These are phyloP conservation scores for Eucalyptus erythrocorys DNA, from an alignment of 345 rosid genomes.

Conservation along the genomic window DNA sequence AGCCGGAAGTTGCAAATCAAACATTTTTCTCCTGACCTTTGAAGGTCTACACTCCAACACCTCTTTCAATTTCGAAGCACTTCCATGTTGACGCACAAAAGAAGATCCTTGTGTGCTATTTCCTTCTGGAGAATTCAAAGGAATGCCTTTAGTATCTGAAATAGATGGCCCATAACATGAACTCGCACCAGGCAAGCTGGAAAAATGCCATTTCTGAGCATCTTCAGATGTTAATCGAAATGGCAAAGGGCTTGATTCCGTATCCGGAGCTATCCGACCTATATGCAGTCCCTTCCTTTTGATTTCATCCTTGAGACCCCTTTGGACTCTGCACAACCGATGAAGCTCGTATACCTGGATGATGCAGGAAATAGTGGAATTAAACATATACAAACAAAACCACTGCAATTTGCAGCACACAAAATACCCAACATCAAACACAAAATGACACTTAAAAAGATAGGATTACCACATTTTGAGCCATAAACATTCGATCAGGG, in stretches of 20 bases:
- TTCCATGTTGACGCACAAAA: constrained; percentile 39
- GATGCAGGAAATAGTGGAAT: neutral
- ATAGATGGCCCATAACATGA: constrained; percentile 38
- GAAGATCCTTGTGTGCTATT: constrained; percentile 36
- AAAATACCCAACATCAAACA: neutral
- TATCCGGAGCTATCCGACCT: constrained; percentile 17
- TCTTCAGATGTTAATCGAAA: constrained; percentile 45
- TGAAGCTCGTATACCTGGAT: constrained; percentile 58
- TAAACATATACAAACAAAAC: neutral
- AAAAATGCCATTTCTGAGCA: constrained; percentile 58
- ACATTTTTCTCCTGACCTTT: constrained; percentile 61
- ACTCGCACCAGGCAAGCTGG: constrained; percentile 41
- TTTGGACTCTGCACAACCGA: constrained; percentile 54
- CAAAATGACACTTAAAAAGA: neutral
- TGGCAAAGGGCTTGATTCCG: constrained; percentile 41
- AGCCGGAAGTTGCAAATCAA: constrained; percentile 85
- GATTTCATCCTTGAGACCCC: constrained; percentile 56
- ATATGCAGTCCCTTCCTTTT: constrained; percentile 38
- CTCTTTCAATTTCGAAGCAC: constrained; percentile 38
- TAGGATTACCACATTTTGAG: neutral
- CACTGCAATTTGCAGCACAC: neutral
- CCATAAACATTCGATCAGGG: neutral
- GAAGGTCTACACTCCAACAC: constrained; percentile 57
- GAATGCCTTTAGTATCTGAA: constrained; percentile 29
- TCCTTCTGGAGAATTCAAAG: constrained; percentile 37